Evolutionary conservation across 495 filamentous ascomycete genomes (phyloP), one percentile per base, ranked within the genome.

Genomic region (Durotheca rogersii): DNA sequence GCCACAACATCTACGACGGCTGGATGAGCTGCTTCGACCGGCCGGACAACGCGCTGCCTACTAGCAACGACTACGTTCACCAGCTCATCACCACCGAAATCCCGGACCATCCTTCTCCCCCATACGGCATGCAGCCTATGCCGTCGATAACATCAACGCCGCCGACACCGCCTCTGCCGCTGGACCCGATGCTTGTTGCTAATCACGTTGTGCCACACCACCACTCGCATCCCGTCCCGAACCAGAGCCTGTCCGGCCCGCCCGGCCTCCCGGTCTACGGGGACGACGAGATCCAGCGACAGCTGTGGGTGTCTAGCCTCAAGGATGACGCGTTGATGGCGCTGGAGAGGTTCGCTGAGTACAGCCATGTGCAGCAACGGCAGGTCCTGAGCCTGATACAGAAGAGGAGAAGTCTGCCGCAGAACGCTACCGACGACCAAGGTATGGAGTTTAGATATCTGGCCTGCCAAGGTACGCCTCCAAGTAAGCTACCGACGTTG

Each of bases 311-410:
- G 10, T 50, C 45, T 7, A 53, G 49, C 2, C 58, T 58, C 7
- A 59, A 63, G 29, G 35, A 56, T 3, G 52, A 61, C 32, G 47
- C 53, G 39, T 17, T 61, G 15, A 37, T 36, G 14, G 62, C 60
- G 6, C 47, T 66, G 4, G 49, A 66, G 12, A 57, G 47, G 7
- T 56, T 66, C 35, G 51, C 53, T 11, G 52, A 37, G 14, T 46
- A 58, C 23, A 62, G 35, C 18, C 51, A 60, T 21, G 44, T 41
- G 11, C 62, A 66, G 23, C 62, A 63, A 19, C 53, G 58, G 39
- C 49, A 66, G 3, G 41, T 56, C 7, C 23, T 63, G 14, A 50
- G 41, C 18, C 44, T 52, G 40, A 41, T 66, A 43, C 62, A 57
- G 31, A 63, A 66, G 47, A 66, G 41, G 25, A 55, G 53, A 39